These are phyloP conservation scores for Kodamaea anthophila DNA, from an alignment of 1,139 yeast species.

Conservation along the genomic window DNA sequence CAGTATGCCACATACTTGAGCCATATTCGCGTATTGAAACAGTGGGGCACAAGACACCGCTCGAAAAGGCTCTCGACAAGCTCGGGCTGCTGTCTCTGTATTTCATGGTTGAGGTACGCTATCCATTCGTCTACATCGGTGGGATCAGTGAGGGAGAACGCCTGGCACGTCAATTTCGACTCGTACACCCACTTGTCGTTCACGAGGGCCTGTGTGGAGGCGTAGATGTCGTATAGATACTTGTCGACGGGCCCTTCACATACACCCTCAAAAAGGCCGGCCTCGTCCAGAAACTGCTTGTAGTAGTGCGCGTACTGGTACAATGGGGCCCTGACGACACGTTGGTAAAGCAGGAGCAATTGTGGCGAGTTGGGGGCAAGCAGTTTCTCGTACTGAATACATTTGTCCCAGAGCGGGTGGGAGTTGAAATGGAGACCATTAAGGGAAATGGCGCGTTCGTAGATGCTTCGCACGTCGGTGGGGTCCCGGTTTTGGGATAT, in stretches of 20 bases:
- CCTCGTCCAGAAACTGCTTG: conserved; percentile 41
- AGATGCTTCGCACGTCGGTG: conserved; percentile 14
- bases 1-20: conserved; percentile 45
- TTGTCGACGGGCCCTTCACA: conserved; percentile 1
- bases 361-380: conserved; percentile 11
- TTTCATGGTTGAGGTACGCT: conserved; percentile 45
- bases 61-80: conserved; percentile 42
- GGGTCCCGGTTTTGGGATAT: conserved; percentile 23
- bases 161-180: conserved; percentile 38
- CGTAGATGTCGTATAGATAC: conserved; percentile 36
- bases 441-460: conserved; percentile 30
- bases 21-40: conserved; percentile 51
- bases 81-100: conserved; percentile 8
- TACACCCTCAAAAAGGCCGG: conserved; percentile 1
- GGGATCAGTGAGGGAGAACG: conserved; percentile 31
- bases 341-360: conserved; percentile 33
- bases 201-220: conserved; percentile 44
- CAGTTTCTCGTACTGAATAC: conserved; percentile 41
- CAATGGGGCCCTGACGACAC: conserved; percentile 48
- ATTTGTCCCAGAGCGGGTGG: conserved; percentile 62
- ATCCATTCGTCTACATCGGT: conserved; percentile 38
- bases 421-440: conserved; percentile 57
- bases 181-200: conserved; percentile 59
- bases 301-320: conserved; percentile 68
- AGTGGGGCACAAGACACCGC: conserved; percentile 55